Conservation (phyloP, 1,139 yeast species). For the Geotrichum aggregatum region DNA sequence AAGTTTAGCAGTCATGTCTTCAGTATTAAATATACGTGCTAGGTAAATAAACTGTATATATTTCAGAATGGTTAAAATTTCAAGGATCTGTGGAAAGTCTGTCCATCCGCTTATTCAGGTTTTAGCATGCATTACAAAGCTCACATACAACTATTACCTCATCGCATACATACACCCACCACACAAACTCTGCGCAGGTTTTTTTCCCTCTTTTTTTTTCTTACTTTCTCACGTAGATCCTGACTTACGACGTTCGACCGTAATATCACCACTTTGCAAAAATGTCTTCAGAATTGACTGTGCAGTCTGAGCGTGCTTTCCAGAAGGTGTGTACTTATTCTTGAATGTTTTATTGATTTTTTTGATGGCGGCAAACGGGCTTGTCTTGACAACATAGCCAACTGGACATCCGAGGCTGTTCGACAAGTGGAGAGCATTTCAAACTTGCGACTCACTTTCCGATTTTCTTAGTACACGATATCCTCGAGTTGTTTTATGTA, state of each 20-base stretch:
- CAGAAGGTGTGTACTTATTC: conserved; percentile 66
- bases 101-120: neutral
- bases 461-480: too few species aligned
- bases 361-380: neutral
- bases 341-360: neutral
- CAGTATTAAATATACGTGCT: too few species aligned
- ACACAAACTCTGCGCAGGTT: conserved; percentile 4
- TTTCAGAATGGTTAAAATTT: too few species aligned
- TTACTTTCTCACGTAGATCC: neutral
- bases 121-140: neutral
- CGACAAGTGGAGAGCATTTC: too few species aligned
- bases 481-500: too few species aligned
- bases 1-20: too few species aligned
- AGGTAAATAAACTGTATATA: too few species aligned
- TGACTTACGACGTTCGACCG: conserved; percentile 15
- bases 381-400: neutral
- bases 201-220: conserved; percentile 12
- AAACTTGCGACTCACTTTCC: too few species aligned
- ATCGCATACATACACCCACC: neutral
- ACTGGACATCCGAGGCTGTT: neutral
- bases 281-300: conserved; percentile 99
- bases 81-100: too few species aligned
- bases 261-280: conserved; percentile 31
- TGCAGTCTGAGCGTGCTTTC: conserved; percentile 99
- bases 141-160: neutral